Conservation (phyloP, 2,329 filamentous ascomycete genomes). For the Pseudogymnoascus destructans region DNA sequence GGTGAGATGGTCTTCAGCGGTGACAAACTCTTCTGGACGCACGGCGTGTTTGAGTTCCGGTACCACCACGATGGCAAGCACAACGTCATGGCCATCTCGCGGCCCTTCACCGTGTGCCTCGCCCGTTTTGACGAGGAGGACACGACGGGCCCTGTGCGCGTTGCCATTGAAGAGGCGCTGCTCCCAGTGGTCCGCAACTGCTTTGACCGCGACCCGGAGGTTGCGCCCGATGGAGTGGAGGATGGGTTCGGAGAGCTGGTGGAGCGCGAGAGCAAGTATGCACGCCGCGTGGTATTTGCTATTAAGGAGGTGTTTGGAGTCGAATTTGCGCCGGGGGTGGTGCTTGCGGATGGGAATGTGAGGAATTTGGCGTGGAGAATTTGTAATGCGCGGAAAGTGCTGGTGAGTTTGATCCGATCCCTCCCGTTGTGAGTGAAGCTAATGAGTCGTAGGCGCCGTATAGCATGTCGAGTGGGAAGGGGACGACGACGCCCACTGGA, state of each 20-base stretch:
- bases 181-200: slow-evolving; percentile 82
- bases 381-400: slow-evolving; percentile 86
- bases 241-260: slow-evolving; percentile 78
- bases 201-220: slow-evolving; percentile 80
- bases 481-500: slow-evolving; percentile 19
- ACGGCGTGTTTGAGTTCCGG: slow-evolving; percentile 90
- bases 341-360: slow-evolving; percentile 82
- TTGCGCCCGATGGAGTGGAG: slow-evolving; percentile 66
- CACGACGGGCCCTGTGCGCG: slow-evolving; percentile 46
- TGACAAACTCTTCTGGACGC: slow-evolving; percentile 95
- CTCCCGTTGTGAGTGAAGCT: neutral
- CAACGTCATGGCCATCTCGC: slow-evolving; percentile 84
- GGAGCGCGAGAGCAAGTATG: slow-evolving; percentile 78
- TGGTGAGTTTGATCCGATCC: slow-evolving; percentile 45
- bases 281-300: slow-evolving; percentile 81
- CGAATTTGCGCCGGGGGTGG: slow-evolving; percentile 85
- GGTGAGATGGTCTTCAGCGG: slow-evolving; percentile 82
- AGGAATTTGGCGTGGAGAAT: slow-evolving; percentile 87
- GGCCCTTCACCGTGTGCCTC: slow-evolving; percentile 84
- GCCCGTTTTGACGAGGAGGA: slow-evolving; percentile 67
- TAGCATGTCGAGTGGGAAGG: slow-evolving; percentile 25
- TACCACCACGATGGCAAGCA: slow-evolving; percentile 92
- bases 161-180: slow-evolving; percentile 61
- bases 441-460: slow-evolving; percentile 13
- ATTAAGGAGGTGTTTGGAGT: slow-evolving; percentile 96